Conservation (phyloP, 2,329 filamentous ascomycete species). For the Colletotrichum godetiae region DNA sequence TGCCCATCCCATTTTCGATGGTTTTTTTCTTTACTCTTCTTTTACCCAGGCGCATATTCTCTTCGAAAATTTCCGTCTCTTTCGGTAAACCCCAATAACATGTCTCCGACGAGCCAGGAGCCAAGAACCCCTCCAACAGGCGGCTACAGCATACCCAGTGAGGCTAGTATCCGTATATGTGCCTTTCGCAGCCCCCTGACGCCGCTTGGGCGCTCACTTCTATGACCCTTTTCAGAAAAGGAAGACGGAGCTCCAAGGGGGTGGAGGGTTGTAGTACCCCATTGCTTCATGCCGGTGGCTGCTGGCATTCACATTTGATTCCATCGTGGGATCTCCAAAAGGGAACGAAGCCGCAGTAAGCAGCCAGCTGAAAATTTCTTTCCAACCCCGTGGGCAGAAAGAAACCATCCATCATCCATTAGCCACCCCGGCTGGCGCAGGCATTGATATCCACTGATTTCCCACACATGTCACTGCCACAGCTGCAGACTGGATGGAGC, state of each 20-base stretch:
- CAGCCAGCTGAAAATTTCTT: conserved; percentile 4
- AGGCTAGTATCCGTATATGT: not conserved
- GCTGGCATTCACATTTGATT: not conserved
- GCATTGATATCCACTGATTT: conserved; percentile 8
- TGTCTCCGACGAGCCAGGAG: not conserved
- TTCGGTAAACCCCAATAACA: not conserved
- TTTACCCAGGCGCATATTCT: not conserved
- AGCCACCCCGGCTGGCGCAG: not conserved
- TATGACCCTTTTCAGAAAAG: not conserved
- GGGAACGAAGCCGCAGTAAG: not conserved
- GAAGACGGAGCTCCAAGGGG: not conserved
- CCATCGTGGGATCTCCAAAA: not conserved
- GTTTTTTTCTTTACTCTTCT: not conserved
- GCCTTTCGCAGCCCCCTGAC: not conserved
- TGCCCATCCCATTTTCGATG: conserved; percentile 14
- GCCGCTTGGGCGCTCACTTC: not conserved
- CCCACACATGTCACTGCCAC: conserved; percentile 29
- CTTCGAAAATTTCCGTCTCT: not conserved
- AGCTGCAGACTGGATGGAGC: conserved; percentile 10
- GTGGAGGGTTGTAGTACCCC: not conserved
- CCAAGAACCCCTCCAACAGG: not conserved
- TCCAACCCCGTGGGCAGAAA: conserved; percentile 7
- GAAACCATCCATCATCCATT: not conserved
- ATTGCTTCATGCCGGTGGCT: conserved; percentile 1
- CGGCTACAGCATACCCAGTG: not conserved